A percentile compares a stretch with the other conserved stretches of the same genome.
Conservation (phyloP, 1,284 basidiomycete species). For the Cutaneotrichosporon mucoides region DNA sequence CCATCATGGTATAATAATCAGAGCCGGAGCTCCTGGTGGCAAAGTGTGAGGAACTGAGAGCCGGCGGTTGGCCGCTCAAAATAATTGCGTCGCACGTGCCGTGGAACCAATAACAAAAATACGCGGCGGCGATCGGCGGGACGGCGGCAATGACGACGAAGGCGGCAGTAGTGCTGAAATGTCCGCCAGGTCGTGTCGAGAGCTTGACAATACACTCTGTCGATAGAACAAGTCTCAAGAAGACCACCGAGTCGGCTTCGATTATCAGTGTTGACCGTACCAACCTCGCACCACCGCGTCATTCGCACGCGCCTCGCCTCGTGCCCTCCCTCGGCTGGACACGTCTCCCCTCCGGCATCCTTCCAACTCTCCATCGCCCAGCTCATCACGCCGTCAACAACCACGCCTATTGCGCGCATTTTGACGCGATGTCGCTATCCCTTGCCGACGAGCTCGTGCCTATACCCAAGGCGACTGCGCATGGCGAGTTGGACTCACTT, state of each 20-base stretch:
- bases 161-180: neutral
- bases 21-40: too few relatives aligned
- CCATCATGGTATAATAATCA: neutral
- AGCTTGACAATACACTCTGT: too few relatives aligned
- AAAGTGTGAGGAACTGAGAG: neutral
- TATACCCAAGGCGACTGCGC: conserved; percentile 6
- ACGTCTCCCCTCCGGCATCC: neutral
- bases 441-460: conserved; percentile 40
- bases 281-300: too few relatives aligned
- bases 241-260: too few relatives aligned
- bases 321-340: neutral
- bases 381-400: too few relatives aligned
- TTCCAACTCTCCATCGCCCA: too few relatives aligned
- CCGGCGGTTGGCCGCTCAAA: neutral
- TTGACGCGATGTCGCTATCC: conserved; percentile 7
- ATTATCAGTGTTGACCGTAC: too few relatives aligned
- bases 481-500: conserved; percentile 6
- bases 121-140: neutral
- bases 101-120: neutral
- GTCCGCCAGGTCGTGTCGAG: neutral
- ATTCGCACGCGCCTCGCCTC: too few relatives aligned
- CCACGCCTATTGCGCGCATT: too few relatives aligned
- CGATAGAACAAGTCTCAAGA: too few relatives aligned
- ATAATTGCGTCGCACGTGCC: neutral
- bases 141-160: neutral